Conservation (phyloP, 2,329 filamentous ascomycete species). For the Phialophora verrucosa region DNA sequence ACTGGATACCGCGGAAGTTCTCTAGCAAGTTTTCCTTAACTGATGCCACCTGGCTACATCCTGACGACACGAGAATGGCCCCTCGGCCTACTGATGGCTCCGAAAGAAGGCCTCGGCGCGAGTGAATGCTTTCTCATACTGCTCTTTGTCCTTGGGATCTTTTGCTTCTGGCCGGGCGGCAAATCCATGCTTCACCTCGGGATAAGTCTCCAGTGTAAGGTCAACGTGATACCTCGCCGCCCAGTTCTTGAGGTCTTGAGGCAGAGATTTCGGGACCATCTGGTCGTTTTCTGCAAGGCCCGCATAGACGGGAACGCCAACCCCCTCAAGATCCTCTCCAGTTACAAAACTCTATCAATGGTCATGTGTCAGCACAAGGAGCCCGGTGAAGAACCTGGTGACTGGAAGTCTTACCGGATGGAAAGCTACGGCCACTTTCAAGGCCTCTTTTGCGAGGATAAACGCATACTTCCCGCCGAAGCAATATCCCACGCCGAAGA, state of each 20-base stretch:
- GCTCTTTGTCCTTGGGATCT: neutral
- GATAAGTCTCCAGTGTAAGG: conserved; percentile 16
- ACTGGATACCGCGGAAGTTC: too few species aligned
- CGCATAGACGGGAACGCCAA: conserved; percentile 17
- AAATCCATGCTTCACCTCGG: conserved; percentile 24
- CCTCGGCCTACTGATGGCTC: neutral
- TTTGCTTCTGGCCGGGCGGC: conserved; percentile 22
- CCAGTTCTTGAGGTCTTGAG: conserved; percentile 13
- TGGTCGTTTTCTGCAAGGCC: conserved; percentile 22
- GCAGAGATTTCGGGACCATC: conserved; percentile 22
- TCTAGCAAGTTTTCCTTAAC: too few species aligned
- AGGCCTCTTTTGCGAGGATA: conserved; percentile 6
- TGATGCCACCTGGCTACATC: too few species aligned
- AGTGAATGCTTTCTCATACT: conserved; percentile 20
- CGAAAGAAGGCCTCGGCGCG: neutral
- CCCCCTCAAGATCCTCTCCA: conserved; percentile 8
- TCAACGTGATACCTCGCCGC: neutral
- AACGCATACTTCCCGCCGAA: conserved; percentile 25
- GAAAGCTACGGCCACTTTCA: conserved; percentile 5
- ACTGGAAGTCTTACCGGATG: neutral
- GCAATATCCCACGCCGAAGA: conserved; percentile 25
- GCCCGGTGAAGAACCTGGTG: neutral
- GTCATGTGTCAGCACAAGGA: neutral
- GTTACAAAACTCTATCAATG: conserved; percentile 13
- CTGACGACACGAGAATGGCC: too few species aligned